Conservation (phyloP, 139 green algal species). For the Picochlorum sp. region DNA sequence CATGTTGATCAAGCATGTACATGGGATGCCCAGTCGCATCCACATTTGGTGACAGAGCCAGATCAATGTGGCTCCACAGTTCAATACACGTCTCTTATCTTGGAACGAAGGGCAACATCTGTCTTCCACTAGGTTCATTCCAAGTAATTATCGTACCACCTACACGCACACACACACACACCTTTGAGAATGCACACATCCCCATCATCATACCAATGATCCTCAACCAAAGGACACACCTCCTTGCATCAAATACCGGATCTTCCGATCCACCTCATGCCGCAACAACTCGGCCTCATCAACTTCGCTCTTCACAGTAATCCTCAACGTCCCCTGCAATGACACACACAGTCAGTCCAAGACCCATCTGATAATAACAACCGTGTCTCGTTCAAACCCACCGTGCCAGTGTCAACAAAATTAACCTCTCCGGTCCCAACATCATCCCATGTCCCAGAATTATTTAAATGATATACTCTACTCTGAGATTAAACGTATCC, state of each 20-base stretch:
- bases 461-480: slow-evolving; percentile 92
- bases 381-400: slow-evolving; percentile 32
- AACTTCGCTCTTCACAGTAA: slow-evolving; percentile 79
- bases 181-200: background rate
- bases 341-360: background rate
- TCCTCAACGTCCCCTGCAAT: slow-evolving; percentile 32
- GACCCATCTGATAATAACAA: background rate
- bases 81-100: slow-evolving; percentile 74
- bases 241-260: slow-evolving; percentile 77
- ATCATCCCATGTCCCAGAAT: slow-evolving; percentile 87
- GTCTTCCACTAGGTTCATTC: slow-evolving; percentile 75
- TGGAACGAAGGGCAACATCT: slow-evolving; percentile 97
- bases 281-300: slow-evolving; percentile 58
- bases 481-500: slow-evolving; percentile 20
- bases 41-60: slow-evolving; percentile 34
- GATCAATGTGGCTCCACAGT: slow-evolving; percentile 75
- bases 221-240: slow-evolving; percentile 24
- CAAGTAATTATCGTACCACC: slow-evolving; percentile 97
- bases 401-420: slow-evolving; percentile 77
- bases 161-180: slow-evolving; percentile 24
- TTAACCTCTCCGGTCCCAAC: slow-evolving; percentile 81
- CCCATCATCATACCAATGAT: too few species aligned
- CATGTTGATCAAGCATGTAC: slow-evolving; percentile 24
- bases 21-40: background rate
- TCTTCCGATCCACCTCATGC: slow-evolving; percentile 71